Conservation (phyloP, 2,329 filamentous ascomycete genomes). For the Venturia effusa region DNA sequence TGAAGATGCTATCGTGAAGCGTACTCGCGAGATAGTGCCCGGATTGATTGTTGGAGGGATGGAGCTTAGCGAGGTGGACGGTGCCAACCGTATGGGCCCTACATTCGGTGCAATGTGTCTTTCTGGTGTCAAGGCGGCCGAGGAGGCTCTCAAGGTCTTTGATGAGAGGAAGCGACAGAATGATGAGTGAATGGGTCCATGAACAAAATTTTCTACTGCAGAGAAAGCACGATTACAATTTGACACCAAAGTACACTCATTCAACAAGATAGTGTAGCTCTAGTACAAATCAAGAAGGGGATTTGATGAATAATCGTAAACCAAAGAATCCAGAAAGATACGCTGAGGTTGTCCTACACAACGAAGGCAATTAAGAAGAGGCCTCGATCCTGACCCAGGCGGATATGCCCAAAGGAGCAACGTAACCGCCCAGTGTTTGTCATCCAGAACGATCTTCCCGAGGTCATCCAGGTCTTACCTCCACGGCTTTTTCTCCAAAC, state of each 20-base stretch:
- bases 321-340: neutral
- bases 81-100: constrained; percentile 83
- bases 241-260: neutral
- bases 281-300: neutral
- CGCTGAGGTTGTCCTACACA: neutral
- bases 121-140: constrained; percentile 79
- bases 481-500: neutral
- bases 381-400: neutral
- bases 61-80: constrained; percentile 85
- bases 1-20: constrained; percentile 89
- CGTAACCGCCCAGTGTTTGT: neutral
- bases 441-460: neutral
- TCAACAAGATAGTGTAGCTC: neutral
- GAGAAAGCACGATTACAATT: neutral
- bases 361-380: neutral
- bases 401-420: neutral
- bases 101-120: constrained; percentile 87
- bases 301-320: no score
- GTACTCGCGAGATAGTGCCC: constrained; percentile 76
- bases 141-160: constrained; percentile 70
- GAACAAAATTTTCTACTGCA: neutral
- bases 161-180: constrained; percentile 71
- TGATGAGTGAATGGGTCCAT: constrained; percentile 28
- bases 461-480: neutral
- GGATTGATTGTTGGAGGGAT: constrained; percentile 90